Base-by-base conservation (phyloP, 2,329 filamentous ascomycete genomes). In the Trichoderma guizhouense region DNA sequence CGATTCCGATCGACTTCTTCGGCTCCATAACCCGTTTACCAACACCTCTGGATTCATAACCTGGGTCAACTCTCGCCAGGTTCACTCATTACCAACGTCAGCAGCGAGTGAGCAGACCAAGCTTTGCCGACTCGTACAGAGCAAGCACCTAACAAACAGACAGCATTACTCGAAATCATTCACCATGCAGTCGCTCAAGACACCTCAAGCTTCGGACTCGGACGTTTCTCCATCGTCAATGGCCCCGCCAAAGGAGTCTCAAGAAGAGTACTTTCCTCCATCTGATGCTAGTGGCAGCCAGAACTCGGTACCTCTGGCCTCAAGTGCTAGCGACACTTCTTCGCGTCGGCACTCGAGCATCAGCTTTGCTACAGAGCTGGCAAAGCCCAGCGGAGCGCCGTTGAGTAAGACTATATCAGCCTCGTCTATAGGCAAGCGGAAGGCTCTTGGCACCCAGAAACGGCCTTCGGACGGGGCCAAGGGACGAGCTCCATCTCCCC, bases 401-500 rank as follows among this genome's bases (percentile, higher is more conserved):
- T 74, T 80, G 64, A 81, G 81, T 58, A 81, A 84, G 64, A 86
- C 53, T 26, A 21, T 47, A 30, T 72, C 71, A 14, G 61, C 66
- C 43, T 65, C 62, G 15, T 65, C 71, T 24, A 28, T 14, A 21
- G 53, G 51, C 30, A 67, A 67, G 53, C 32, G 72, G 65, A 43
- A 72, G 34, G 53, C 62, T 47, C 34, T 60, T 1, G 69, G 69
- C 28, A 18, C 68, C 9, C 72, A 71, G 34, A 71, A 63, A 51
- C 62, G 63, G 72, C 82, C 81, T 69, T 84, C 85, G 60, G 80
- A 81, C 65, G 82, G 81, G 39, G 83, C 84, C 62, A 82, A 84
- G 28, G 83, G 84, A 61, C 79, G 84, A 69, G 83, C 79, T 28
- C 84, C 82, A 47, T 88, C 86, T 30, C 86, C 87, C 28, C 82